Evolutionary conservation across 192 early-diverging fungal genomes (phyloP), one percentile per base, ranked within the genome.

Genomic region (Coemansia sp.): DNA sequence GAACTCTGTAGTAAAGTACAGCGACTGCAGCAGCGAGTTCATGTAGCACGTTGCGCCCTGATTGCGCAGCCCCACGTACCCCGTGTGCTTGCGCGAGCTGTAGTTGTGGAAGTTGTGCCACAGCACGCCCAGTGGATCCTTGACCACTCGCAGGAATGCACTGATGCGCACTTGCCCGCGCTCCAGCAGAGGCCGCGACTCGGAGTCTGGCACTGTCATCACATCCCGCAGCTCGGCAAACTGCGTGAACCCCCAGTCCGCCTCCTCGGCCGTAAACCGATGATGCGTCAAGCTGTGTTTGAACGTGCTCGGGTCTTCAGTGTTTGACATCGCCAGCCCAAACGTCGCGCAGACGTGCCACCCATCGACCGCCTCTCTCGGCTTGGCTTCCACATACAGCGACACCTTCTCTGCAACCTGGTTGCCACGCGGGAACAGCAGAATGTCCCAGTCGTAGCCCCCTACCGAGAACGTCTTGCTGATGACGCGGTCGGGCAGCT

Each of bases 31-130:
- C 17, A 98, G 82, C 54, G 95, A 96, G 83, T 98, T 99, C 94
- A 99, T 95, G 74, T 99, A 99, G 81, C 97, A 95, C 0, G 97
- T 99, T 1, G 95, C 94, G 16, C 95, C 97, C 75, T 98, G 96
- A 74, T 99, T 99, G 65, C 91, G 91, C 58, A 99, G 78, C 1
- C 95, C 97, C 23, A 98, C 93, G 75, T 84, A 94, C 10, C 97
- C 95, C 31, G 94, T 95, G 71, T 88, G 84, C 57, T 85, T 85
- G 73, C 92, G 93, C 23, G 95, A 97, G 70, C 94, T 92, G 81
- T 92, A 96, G 90, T 96, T 85, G 45, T 84, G 71, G 75, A 98
- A 94, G 69, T 91, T 93, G 79, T 96, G 93, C 95, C 96, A 99
- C 45, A 98, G 84, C 11, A 93, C 89, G 10, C 97, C 97, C 43